Conservation (phyloP, 208 protist genomes). For the Trypanosoma melophagium region DNA sequence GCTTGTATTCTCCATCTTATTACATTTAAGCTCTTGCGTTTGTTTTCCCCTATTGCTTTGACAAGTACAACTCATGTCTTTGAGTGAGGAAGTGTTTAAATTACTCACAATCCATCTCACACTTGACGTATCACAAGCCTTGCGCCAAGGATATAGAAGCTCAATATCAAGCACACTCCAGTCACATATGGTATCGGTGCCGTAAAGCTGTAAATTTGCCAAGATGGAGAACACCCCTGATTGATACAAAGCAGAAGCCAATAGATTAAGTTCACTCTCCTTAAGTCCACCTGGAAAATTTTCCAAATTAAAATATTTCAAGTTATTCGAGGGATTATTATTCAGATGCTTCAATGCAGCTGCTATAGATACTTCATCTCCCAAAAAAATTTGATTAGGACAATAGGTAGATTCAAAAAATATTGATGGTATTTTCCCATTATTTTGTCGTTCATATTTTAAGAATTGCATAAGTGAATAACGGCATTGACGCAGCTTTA, state of each 20-base stretch:
- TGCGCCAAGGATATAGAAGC: slow-evolving; percentile 61
- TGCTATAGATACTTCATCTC: slow-evolving; percentile 29
- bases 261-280: slow-evolving; percentile 20
- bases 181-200: slow-evolving; percentile 11
- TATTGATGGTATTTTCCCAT: not conserved
- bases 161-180: slow-evolving; percentile 56
- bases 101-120: slow-evolving; percentile 49
- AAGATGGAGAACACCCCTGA: slow-evolving; percentile 40
- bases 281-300: not conserved
- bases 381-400: slow-evolving; percentile 52
- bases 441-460: slow-evolving; percentile 25
- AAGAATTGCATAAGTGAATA: slow-evolving; percentile 59
- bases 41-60: not conserved
- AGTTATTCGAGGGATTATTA: slow-evolving; percentile 43
- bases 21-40: not conserved
- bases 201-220: slow-evolving; percentile 52
- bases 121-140: slow-evolving; percentile 25
- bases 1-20: not conserved
- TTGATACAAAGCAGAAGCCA: slow-evolving; percentile 51
- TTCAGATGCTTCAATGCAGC: slow-evolving; percentile 37
- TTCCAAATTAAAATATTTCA: slow-evolving; percentile 16
- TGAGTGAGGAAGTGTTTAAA: not conserved
- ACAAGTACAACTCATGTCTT: slow-evolving; percentile 11
- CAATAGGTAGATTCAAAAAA: slow-evolving; percentile 37
- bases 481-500: slow-evolving; percentile 57